phyloP scores from a whole-genome alignment of 495 filamentous ascomycete genomes.

The Xylaria nigripes region DNA sequence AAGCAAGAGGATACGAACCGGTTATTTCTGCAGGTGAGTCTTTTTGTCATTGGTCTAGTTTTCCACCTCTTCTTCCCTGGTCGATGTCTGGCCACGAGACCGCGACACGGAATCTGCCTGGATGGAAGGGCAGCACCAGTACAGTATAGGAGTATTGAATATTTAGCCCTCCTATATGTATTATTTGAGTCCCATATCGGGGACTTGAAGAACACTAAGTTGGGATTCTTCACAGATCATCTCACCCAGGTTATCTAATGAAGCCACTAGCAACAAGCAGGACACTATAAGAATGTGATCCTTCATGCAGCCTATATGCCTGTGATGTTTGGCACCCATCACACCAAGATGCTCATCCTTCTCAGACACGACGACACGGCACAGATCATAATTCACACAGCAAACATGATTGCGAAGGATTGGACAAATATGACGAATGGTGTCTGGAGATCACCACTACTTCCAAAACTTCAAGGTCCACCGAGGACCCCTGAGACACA shows the following conservation, averaged over 20 bases:
- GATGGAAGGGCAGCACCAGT: not conserved
- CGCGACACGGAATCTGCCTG: not conserved
- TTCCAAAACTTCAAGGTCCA: slow-evolving; percentile 38
- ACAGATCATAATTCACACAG: slow-evolving; percentile 80
- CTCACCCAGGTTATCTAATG: slow-evolving; percentile 4
- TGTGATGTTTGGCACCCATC: slow-evolving; percentile 79
- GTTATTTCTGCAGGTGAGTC: slow-evolving; percentile 51
- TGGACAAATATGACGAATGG: slow-evolving; percentile 86
- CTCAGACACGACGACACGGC: slow-evolving; percentile 68
- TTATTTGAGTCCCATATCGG: not conserved
- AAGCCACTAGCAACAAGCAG: slow-evolving; percentile 41
- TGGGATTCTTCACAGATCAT: not conserved
- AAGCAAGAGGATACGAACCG: slow-evolving; percentile 59
- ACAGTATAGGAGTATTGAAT: not conserved
- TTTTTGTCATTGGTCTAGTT: not conserved
- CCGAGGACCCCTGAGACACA: not conserved
- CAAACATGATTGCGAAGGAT: slow-evolving; percentile 79
- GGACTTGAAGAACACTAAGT: not conserved
- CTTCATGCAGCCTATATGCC: slow-evolving; percentile 73
- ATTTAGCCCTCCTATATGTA: not conserved
- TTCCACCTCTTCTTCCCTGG: not conserved
- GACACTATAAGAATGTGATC: slow-evolving; percentile 57
- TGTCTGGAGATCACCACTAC: slow-evolving; percentile 68
- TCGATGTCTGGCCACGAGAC: not conserved
- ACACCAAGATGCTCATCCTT: slow-evolving; percentile 74